Percentiles rank a stretch among this genome's conserved stretches.
Conservation (phyloP, 148 eudicot genomes). For the Hydrangea macrophylla region DNA sequence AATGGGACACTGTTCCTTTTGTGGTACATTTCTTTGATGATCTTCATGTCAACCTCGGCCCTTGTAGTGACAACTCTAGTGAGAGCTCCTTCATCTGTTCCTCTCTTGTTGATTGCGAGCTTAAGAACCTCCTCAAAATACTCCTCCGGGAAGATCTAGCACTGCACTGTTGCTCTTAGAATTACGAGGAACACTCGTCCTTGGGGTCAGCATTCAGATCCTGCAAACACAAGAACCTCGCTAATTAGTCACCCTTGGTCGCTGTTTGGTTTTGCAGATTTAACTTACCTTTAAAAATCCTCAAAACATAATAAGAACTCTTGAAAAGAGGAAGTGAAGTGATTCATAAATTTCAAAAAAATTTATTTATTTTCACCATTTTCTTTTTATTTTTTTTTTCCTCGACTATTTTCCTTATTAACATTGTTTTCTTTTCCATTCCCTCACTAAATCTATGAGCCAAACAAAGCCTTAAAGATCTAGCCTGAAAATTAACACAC, state of each 20-base stretch:
- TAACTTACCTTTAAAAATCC: no score
- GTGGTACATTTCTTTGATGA: not conserved
- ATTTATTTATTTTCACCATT: no score
- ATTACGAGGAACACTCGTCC: not conserved
- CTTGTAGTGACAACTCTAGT: slow-evolving; percentile 37
- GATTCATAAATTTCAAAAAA: no score
- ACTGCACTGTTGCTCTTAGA: not conserved
- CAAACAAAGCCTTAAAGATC: no score
- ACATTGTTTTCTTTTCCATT: no score
- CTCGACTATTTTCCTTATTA: no score
- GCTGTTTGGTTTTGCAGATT: no score
- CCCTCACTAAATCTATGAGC: no score
- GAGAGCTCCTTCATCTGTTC: slow-evolving; percentile 39
- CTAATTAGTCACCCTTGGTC: no score
- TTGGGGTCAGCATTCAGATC: not conserved
- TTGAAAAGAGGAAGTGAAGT: not conserved
- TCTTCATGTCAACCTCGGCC: slow-evolving; percentile 41
- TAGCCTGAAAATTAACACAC: not conserved
- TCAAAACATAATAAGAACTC: not conserved
- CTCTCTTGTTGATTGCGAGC: slow-evolving; percentile 27
- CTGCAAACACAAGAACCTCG: slow-evolving; percentile 10
- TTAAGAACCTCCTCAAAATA: not conserved
- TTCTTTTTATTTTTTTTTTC: no score
- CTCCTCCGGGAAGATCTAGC: not conserved
- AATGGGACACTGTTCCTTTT: not conserved